phyloP scores from a whole-genome alignment of 2,329 filamentous ascomycete genomes.

The Mycosphaerella sp. region DNA sequence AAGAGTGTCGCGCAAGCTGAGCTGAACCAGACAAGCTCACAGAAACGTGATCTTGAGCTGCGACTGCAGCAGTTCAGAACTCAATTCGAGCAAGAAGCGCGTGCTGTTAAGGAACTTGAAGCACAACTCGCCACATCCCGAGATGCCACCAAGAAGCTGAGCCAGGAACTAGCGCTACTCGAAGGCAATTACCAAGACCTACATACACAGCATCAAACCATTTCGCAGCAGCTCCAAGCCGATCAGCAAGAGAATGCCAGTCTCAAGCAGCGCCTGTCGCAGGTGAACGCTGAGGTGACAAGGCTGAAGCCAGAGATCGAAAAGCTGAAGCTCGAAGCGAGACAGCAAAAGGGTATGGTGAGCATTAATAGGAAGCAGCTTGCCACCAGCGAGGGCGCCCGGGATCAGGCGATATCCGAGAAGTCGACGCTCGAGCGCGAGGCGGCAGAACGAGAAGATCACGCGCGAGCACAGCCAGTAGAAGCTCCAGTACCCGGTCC shows the following conservation, averaged over 20 bases:
- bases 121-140: constrained; percentile 71
- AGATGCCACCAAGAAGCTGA: constrained; percentile 75
- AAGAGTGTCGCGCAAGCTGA: constrained; percentile 73
- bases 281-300: constrained; percentile 73
- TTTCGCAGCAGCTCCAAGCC: constrained; percentile 66
- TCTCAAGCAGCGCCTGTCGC: constrained; percentile 80
- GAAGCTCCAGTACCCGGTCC: constrained; percentile 15
- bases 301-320: constrained; percentile 86
- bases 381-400: constrained; percentile 78
- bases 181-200: constrained; percentile 77
- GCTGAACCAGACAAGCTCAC: constrained; percentile 69
- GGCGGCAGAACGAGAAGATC: constrained; percentile 23
- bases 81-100: constrained; percentile 89
- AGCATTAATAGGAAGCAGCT: constrained; percentile 99
- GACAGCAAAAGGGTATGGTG: constrained; percentile 92
- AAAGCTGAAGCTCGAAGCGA: constrained; percentile 83
- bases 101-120: constrained; percentile 76
- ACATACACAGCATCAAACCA: constrained; percentile 72
- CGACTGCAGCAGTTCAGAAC: constrained; percentile 78
- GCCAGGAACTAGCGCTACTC: constrained; percentile 74
- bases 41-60: constrained; percentile 90
- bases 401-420: constrained; percentile 79
- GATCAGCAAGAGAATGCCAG: constrained; percentile 83
- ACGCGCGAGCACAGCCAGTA: constrained; percentile 17
- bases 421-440: constrained; percentile 63